Percentiles rank a stretch among this genome's conserved stretches.
Conservation (phyloP, 2,329 filamentous ascomycete genomes). For the Penicillium sp. region DNA sequence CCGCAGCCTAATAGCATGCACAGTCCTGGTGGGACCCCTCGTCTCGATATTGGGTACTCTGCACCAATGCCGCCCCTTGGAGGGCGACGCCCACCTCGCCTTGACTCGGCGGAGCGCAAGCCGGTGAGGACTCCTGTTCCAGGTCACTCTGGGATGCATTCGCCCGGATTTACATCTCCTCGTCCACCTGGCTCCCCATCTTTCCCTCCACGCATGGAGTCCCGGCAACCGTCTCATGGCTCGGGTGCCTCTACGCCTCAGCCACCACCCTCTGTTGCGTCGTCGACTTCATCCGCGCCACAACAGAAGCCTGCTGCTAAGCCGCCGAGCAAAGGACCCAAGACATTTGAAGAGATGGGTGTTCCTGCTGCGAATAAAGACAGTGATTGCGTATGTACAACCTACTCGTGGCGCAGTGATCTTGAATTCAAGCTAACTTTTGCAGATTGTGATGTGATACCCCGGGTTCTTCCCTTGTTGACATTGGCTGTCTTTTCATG, state of each 20-base stretch:
- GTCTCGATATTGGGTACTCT: constrained; percentile 48
- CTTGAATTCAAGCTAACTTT: constrained; percentile 14
- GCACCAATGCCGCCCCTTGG: constrained; percentile 44
- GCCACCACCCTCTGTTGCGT: constrained; percentile 24
- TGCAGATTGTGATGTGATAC: constrained; percentile 44
- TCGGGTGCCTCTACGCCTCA: constrained; percentile 44
- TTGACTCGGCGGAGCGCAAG: constrained; percentile 30
- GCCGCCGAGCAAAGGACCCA: constrained; percentile 68
- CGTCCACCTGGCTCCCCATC: constrained; percentile 30
- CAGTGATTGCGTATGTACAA: constrained; percentile 74
- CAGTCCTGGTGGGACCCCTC: constrained; percentile 32
- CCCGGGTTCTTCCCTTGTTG: constrained; percentile 23
- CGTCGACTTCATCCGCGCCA: constrained; percentile 30
- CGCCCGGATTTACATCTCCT: constrained; percentile 23
- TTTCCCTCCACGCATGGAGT: constrained; percentile 35
- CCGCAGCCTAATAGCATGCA: constrained; percentile 27
- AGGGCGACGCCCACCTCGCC: constrained; percentile 30
- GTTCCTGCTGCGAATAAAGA: constrained; percentile 79
- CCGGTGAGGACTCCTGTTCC: constrained; percentile 33
- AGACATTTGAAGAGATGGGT: constrained; percentile 98
- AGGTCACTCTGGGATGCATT: constrained; percentile 22
- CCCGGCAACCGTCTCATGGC: constrained; percentile 29
- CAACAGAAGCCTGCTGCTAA: constrained; percentile 39
- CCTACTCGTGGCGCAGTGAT: too few relatives aligned
- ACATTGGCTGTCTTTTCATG: constrained; percentile 14